A percentile compares a stretch with the other conserved stretches of the same genome.
phyloP scores from a whole-genome alignment of 306 rosid genomes.

The Vicia villosa region DNA sequence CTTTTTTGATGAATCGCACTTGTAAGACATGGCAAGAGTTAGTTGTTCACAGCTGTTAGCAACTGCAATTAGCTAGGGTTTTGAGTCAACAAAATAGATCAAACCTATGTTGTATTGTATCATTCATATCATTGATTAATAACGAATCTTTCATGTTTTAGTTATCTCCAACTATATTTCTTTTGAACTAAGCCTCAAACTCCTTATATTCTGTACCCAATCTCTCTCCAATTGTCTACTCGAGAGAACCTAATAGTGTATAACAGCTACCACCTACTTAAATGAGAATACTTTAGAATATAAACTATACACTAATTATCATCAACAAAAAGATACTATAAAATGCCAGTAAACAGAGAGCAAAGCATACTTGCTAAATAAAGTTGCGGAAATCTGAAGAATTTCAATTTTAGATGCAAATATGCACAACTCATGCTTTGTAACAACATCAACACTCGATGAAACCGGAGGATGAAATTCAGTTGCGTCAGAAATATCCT shows the following conservation, averaged over 20 bases:
- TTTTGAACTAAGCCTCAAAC: not conserved
- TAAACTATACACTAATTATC: conserved; percentile 12
- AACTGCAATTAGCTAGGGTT: not conserved
- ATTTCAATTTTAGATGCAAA: conserved; percentile 60
- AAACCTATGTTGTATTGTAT: not conserved
- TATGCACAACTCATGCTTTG: conserved; percentile 56
- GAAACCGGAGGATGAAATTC: conserved; percentile 70
- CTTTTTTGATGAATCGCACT: not conserved
- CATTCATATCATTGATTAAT: not conserved
- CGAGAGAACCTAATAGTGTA: not conserved
- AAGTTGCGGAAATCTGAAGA: conserved; percentile 59
- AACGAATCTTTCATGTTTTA: not conserved
- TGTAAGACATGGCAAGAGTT: not conserved
- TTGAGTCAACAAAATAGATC: not conserved
- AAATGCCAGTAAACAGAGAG: conserved; percentile 35
- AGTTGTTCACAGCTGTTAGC: not conserved
- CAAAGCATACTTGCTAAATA: conserved; percentile 65
- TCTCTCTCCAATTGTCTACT: not conserved
- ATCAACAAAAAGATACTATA: conserved; percentile 17
- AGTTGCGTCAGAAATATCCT: conserved; percentile 93
- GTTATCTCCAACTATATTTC: not conserved
- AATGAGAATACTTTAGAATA: not conserved
- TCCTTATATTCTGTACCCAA: not conserved
- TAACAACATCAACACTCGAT: conserved; percentile 46
- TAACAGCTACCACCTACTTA: not conserved